Percentiles rank a stretch among this genome's conserved stretches.
Conservation (phyloP, 805 yeast genomes). For the Wickerhamiella sergipiensis region DNA sequence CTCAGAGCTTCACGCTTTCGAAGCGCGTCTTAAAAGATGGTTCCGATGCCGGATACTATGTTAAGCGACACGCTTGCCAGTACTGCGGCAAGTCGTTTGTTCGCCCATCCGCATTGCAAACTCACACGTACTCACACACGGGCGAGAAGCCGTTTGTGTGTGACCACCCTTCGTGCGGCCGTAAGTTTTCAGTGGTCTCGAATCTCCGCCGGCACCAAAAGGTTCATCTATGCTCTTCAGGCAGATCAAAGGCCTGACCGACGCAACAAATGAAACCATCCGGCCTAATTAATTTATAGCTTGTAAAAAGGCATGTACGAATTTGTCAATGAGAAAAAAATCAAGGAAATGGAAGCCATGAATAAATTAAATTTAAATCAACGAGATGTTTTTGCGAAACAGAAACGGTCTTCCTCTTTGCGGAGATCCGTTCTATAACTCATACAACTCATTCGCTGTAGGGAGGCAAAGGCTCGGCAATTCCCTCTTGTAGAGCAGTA, state of each 20-base stretch:
- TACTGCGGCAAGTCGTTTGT: conserved; percentile 69
- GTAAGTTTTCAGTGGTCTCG: conserved; percentile 61
- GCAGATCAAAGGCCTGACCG: not conserved
- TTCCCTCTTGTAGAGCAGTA: conserved; percentile 12
- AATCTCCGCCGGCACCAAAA: conserved; percentile 75
- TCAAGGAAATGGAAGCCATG: too few species aligned
- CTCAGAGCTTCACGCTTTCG: not conserved
- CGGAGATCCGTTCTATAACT: too few species aligned
- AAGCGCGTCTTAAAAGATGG: not conserved
- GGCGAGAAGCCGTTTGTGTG: conserved; percentile 65
- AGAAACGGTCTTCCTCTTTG: too few species aligned
- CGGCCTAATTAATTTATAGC: not conserved
- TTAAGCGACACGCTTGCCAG: conserved; percentile 22
- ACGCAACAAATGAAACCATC: not conserved
- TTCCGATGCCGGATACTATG: not conserved
- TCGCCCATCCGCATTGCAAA: conserved; percentile 69
- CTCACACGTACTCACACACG: conserved; percentile 72
- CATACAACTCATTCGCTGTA: conserved; percentile 6
- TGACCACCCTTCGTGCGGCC: conserved; percentile 54
- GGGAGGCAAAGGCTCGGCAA: conserved; percentile 16
- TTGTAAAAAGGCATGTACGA: not conserved
- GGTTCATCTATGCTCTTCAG: conserved; percentile 31
- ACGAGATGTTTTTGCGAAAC: too few species aligned
- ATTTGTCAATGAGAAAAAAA: not conserved
- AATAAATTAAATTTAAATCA: too few species aligned